A percentile compares a stretch with the other conserved stretches of the same genome.
Evolutionary conservation across 148 eudicot species (phyloP).

Genomic region (Nepenthes mirabilis): DNA sequence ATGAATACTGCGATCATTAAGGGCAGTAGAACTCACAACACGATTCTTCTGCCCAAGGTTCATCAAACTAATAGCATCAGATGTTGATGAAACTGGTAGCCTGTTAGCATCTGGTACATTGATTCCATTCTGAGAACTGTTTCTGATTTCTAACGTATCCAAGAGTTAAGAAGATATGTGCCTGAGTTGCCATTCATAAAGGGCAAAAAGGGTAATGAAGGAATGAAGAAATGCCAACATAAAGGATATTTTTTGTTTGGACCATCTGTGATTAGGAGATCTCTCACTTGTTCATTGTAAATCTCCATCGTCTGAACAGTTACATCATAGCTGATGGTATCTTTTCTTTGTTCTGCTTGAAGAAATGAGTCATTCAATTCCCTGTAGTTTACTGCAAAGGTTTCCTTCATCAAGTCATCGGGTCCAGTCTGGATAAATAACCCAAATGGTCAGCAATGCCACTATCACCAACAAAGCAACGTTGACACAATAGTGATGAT

Average conservation of each 20-base stretch:
- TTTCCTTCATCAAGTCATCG: slow-evolving; percentile 49
- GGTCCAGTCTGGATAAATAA: slow-evolving; percentile 66
- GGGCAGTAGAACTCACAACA: slow-evolving; percentile 69
- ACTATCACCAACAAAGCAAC: slow-evolving; percentile 2
- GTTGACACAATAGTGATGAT: no score
- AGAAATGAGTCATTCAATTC: slow-evolving; percentile 75
- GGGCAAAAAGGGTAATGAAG: background rate
- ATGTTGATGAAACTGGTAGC: slow-evolving; percentile 68
- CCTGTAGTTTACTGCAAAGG: slow-evolving; percentile 75
- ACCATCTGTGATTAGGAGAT: slow-evolving; percentile 76
- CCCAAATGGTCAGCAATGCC: slow-evolving; percentile 1
- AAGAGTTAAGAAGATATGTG: slow-evolving; percentile 33
- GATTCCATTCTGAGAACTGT: slow-evolving; percentile 57
- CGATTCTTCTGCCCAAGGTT: slow-evolving; percentile 83
- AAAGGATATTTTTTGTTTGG: slow-evolving; percentile 79
- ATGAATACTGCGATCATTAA: slow-evolving; percentile 96
- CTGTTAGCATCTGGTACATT: slow-evolving; percentile 87
- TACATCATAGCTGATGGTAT: slow-evolving; percentile 50
- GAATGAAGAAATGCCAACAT: background rate
- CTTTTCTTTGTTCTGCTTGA: slow-evolving; percentile 66
- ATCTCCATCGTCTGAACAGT: slow-evolving; percentile 97
- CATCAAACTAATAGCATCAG: slow-evolving; percentile 73
- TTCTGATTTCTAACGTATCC: slow-evolving; percentile 81
- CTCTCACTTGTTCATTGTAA: slow-evolving; percentile 94
- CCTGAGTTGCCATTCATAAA: background rate